A percentile compares a stretch with the other conserved stretches of the same genome.
phyloP scores from a whole-genome alignment of 2,329 filamentous ascomycete species.

The Fusarium succisae region DNA sequence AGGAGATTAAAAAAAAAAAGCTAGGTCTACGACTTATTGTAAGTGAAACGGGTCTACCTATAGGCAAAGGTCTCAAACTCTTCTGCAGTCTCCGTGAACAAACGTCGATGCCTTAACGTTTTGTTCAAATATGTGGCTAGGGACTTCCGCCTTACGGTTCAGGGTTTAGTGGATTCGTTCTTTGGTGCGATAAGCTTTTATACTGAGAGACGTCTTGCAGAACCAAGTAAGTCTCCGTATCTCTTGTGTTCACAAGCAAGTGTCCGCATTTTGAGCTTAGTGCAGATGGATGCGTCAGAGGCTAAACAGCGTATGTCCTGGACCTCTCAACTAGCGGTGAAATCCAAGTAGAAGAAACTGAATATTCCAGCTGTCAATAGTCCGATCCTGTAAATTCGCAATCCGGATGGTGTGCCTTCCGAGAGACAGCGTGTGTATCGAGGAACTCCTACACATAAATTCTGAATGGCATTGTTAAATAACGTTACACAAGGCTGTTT shows the following conservation, averaged over 20 bases:
- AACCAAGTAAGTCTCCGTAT: neutral
- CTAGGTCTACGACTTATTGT: neutral
- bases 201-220: rapidly evolving
- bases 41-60: neutral
- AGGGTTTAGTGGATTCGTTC: rapidly evolving
- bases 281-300: neutral
- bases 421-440: no score
- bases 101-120: rapidly evolving
- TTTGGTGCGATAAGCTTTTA: rapidly evolving
- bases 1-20: neutral
- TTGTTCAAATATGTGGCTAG: rapidly evolving
- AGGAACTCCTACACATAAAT: rapidly evolving
- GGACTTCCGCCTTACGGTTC: rapidly evolving
- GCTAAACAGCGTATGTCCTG: neutral
- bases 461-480: rapidly evolving
- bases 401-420: neutral
- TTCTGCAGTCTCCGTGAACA: rapidly evolving
- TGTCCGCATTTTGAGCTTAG: neutral
- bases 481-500: neutral
- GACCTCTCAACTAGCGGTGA: rapidly evolving
- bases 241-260: neutral
- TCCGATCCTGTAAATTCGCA: rapidly evolving
- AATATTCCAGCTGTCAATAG: neutral
- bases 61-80: neutral
- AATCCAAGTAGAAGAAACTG: neutral